Evolutionary conservation across 805 yeast species (phyloP).

Genomic region (Cyberlindnera galapagoensis): DNA sequence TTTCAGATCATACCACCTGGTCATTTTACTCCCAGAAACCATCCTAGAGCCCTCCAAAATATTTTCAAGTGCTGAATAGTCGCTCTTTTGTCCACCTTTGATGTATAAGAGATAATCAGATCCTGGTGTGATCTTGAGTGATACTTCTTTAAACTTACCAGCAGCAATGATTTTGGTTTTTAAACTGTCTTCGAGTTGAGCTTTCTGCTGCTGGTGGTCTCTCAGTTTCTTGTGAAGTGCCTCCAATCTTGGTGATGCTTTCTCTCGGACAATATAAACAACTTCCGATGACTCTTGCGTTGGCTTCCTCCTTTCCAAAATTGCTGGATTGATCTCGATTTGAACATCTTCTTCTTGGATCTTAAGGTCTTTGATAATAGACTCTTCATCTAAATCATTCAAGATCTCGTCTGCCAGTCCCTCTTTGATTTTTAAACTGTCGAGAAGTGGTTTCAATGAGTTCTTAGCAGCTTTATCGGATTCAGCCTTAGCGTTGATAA

Average conservation of each 20-base stretch:
- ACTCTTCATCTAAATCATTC: slow-evolving; percentile 34
- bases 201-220: slow-evolving; percentile 4
- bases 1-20: slow-evolving; percentile 38
- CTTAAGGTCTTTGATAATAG: slow-evolving; percentile 19
- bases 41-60: slow-evolving; percentile 22
- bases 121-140: slow-evolving; percentile 35
- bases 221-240: slow-evolving; percentile 6
- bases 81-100: slow-evolving; percentile 21
- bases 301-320: slow-evolving; percentile 4
- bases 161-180: slow-evolving; percentile 14
- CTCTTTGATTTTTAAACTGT: slow-evolving; percentile 28
- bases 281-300: not conserved
- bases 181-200: slow-evolving; percentile 3
- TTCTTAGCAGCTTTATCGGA: slow-evolving; percentile 23
- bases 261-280: slow-evolving; percentile 6
- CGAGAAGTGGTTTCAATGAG: slow-evolving; percentile 23
- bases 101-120: slow-evolving; percentile 45
- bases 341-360: slow-evolving; percentile 17
- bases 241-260: slow-evolving; percentile 6
- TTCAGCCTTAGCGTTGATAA: slow-evolving; percentile 18
- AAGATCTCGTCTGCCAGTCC: slow-evolving; percentile 37
- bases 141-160: slow-evolving; percentile 26
- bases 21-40: slow-evolving; percentile 34
- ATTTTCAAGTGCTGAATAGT: slow-evolving; percentile 4
- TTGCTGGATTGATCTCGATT: slow-evolving; percentile 9